A percentile compares a stretch with the other conserved stretches of the same genome.
These are phyloP conservation scores for Heimioporus sp. DNA, from an alignment of 768 basidiomycete species.

Conservation along the genomic window DNA sequence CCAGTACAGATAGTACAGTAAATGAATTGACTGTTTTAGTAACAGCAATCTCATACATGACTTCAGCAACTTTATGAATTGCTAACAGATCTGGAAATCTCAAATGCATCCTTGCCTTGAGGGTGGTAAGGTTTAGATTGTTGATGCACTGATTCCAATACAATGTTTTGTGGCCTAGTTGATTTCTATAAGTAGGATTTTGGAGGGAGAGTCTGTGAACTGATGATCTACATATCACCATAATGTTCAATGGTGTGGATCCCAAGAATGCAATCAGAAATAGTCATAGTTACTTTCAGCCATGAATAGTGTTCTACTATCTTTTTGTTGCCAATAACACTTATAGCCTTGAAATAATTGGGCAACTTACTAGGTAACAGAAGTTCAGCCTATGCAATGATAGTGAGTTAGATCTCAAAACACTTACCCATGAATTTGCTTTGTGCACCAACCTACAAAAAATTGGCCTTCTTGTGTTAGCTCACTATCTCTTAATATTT, in stretches of 20 bases:
- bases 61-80: slow-evolving; percentile 52
- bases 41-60: slow-evolving; percentile 85
- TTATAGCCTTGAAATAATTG: slow-evolving; percentile 57
- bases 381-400: slow-evolving; percentile 87
- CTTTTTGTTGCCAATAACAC: slow-evolving; percentile 41
- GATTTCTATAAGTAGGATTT: slow-evolving; percentile 1
- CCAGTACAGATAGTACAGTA: slow-evolving; percentile 69
- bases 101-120: slow-evolving; percentile 87
- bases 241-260: slow-evolving; percentile 88
- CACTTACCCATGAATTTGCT: slow-evolving; percentile 95
- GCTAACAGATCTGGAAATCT: slow-evolving; percentile 84
- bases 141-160: slow-evolving; percentile 74
- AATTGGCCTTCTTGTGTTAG: too few relatives aligned
- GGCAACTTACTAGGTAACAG: slow-evolving; percentile 66
- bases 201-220: slow-evolving; percentile 28
- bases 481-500: too few relatives aligned
- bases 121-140: slow-evolving; percentile 98
- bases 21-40: slow-evolving; percentile 94
- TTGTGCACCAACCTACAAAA: too few relatives aligned
- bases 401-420: slow-evolving; percentile 95
- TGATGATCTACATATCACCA: slow-evolving; percentile 89
- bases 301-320: slow-evolving; percentile 90
- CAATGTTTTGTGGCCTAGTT: slow-evolving; percentile 78
- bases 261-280: slow-evolving; percentile 93
- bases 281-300: slow-evolving; percentile 91